Evolutionary conservation across 768 basidiomycete genomes (phyloP).

Genomic region (Trichaptum fuscoviolaceum): DNA sequence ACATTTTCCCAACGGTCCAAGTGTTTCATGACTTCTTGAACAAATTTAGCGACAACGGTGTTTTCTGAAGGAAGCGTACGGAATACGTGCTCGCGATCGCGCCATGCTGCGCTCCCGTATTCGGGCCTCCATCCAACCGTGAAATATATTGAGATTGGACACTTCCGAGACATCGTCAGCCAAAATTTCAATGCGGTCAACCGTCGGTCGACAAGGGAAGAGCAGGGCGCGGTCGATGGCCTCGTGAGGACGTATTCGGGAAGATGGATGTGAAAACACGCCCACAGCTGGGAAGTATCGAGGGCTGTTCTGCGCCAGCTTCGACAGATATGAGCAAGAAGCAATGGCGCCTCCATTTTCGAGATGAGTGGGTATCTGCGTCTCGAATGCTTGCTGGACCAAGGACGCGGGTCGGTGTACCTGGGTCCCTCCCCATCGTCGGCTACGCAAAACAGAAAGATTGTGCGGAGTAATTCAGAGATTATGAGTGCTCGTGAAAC

Average conservation of each 20-base stretch:
- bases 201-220: no score
- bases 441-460: no score
- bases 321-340: conserved; percentile 51
- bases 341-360: not conserved
- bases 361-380: not conserved
- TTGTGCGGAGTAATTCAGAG: no score
- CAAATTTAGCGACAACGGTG: not conserved
- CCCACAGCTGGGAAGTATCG: conserved; percentile 53
- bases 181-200: not conserved
- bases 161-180: not conserved
- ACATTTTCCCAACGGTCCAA: not conserved
- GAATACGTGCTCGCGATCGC: not conserved
- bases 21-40: not conserved
- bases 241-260: no score
- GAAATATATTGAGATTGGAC: not conserved
- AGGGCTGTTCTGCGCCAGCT: conserved; percentile 57
- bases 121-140: not conserved
- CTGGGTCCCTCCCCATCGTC: no score
- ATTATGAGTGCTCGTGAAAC: no score
- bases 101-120: not conserved
- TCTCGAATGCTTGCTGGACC: no score
- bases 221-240: no score
- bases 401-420: no score
- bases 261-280: not conserved
- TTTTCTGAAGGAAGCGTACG: no score